phyloP scores from a whole-genome alignment of 1,284 basidiomycete genomes.

The Hymenochaete sp. region DNA sequence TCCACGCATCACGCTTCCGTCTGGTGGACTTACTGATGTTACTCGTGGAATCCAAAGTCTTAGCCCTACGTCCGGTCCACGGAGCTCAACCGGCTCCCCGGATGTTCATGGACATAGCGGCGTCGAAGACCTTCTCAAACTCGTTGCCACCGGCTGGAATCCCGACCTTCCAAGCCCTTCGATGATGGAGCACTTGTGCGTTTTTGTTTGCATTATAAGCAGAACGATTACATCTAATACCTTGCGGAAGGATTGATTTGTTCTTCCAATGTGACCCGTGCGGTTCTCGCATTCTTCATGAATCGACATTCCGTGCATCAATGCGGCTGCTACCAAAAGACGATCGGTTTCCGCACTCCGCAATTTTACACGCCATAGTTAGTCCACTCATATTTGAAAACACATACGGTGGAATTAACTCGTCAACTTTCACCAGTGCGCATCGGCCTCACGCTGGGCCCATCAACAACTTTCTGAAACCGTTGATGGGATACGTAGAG shows the following conservation, averaged over 20 bases:
- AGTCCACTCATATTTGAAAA: conserved; percentile 15
- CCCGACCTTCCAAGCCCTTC: conserved; percentile 68
- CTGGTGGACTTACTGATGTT: conserved; percentile 16
- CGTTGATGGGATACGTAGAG: conserved; percentile 64
- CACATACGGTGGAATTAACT: conserved; percentile 5
- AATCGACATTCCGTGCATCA: conserved; percentile 67
- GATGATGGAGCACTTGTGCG: conserved; percentile 65
- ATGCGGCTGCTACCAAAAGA: conserved; percentile 69
- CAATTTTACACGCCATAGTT: conserved; percentile 75
- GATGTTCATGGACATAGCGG: conserved; percentile 23
- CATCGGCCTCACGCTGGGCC: conserved; percentile 76
- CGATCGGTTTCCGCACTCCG: conserved; percentile 70
- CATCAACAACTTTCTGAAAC: conserved; percentile 55
- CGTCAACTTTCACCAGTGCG: conserved; percentile 43
- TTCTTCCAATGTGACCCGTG: conserved; percentile 81
- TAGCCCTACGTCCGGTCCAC: conserved; percentile 45
- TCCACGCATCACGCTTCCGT: conserved; percentile 15
- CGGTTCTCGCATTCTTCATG: conserved; percentile 68
- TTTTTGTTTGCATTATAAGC: conserved; percentile 14
- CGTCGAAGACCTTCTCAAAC: conserved; percentile 47
- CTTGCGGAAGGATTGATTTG: conserved; percentile 53
- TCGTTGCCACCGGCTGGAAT: conserved; percentile 72
- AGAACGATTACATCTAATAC: conserved; percentile 12
- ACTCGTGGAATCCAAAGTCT: conserved; percentile 20
- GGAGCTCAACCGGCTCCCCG: conserved; percentile 21